These are phyloP conservation scores for Fusarium sp. DNA, from an alignment of 2,329 filamentous ascomycete species.

Conservation along the genomic window DNA sequence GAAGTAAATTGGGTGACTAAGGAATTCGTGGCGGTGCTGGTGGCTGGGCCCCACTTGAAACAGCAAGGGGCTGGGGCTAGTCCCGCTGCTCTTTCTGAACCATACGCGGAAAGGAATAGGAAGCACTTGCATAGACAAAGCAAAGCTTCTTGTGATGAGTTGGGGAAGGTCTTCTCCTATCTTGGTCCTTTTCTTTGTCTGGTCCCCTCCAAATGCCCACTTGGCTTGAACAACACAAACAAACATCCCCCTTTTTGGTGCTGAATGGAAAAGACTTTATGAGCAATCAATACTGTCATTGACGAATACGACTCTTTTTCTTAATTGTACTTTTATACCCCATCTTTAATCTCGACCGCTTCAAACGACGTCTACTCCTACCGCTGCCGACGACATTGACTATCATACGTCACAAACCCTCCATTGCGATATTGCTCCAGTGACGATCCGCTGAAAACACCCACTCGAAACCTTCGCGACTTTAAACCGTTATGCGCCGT, in stretches of 20 bases:
- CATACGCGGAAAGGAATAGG: slow-evolving; percentile 32
- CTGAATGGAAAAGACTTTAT: slow-evolving; percentile 30
- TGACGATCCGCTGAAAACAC: slow-evolving; percentile 12
- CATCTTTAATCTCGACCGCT: slow-evolving; percentile 30
- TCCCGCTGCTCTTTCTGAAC: slow-evolving; percentile 3
- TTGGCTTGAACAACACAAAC: slow-evolving; percentile 17
- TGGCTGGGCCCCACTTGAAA: slow-evolving; percentile 3
- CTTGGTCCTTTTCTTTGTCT: slow-evolving; percentile 31
- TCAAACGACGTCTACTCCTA: slow-evolving; percentile 5
- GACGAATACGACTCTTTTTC: slow-evolving; percentile 27
- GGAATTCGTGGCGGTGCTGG: slow-evolving; percentile 15
- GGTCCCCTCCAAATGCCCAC: slow-evolving; percentile 11
- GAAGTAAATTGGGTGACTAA: slow-evolving; percentile 24
- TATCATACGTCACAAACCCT: slow-evolving; percentile 30
- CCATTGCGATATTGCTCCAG: slow-evolving; percentile 15
- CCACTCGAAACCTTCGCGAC: not conserved
- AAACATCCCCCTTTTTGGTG: slow-evolving; percentile 37
- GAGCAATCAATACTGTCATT: slow-evolving; percentile 18
- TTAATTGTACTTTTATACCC: slow-evolving; percentile 25
- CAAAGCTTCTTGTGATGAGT: slow-evolving; percentile 33
- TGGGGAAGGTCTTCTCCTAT: slow-evolving; percentile 37
- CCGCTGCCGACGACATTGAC: slow-evolving; percentile 2
- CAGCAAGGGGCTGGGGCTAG: slow-evolving; percentile 15
- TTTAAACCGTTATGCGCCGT: slow-evolving; percentile 45
- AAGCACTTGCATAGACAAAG: slow-evolving; percentile 28